Conservation (phyloP, 2,329 filamentous ascomycete species). For the Calycina marina region DNA sequence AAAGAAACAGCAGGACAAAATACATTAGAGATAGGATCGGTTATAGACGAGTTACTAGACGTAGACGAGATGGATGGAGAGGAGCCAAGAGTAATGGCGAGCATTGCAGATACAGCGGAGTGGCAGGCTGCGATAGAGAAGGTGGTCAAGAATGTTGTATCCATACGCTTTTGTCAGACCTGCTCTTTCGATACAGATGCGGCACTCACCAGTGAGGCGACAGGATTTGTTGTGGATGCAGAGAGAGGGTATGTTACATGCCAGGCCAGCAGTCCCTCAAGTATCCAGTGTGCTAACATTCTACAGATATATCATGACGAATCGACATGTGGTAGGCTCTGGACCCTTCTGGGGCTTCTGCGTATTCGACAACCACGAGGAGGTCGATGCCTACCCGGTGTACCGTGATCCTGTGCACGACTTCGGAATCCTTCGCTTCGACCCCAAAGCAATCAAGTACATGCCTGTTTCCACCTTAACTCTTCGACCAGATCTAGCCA, state of each 20-base stretch:
- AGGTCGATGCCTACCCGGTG: constrained; percentile 89
- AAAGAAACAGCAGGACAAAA: constrained; percentile 23
- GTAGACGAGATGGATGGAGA: constrained; percentile 22
- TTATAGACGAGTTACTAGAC: constrained; percentile 20
- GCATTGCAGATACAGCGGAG: constrained; percentile 48
- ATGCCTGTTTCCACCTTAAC: constrained; percentile 75
- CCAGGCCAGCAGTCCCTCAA: no score
- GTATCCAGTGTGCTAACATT: constrained; percentile 14
- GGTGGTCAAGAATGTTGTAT: constrained; percentile 89
- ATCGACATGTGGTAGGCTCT: constrained; percentile 84
- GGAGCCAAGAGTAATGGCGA: constrained; percentile 24
- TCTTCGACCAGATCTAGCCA: constrained; percentile 73
- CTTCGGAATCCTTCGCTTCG: constrained; percentile 92
- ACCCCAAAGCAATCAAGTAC: constrained; percentile 92
- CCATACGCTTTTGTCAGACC: constrained; percentile 97
- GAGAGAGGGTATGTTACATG: constrained; percentile 57
- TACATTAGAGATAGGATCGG: constrained; percentile 17
- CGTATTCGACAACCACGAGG: constrained; percentile 96
- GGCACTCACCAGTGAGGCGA: constrained; percentile 87
- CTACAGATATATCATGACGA: constrained; percentile 62
- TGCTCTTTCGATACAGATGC: constrained; percentile 97
- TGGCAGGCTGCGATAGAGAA: constrained; percentile 94
- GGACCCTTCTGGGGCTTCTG: constrained; percentile 97
- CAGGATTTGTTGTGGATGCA: constrained; percentile 93
- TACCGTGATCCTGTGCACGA: constrained; percentile 98